Conservation (phyloP, 306 rosid genomes). For the Erythrophleum fordii region DNA sequence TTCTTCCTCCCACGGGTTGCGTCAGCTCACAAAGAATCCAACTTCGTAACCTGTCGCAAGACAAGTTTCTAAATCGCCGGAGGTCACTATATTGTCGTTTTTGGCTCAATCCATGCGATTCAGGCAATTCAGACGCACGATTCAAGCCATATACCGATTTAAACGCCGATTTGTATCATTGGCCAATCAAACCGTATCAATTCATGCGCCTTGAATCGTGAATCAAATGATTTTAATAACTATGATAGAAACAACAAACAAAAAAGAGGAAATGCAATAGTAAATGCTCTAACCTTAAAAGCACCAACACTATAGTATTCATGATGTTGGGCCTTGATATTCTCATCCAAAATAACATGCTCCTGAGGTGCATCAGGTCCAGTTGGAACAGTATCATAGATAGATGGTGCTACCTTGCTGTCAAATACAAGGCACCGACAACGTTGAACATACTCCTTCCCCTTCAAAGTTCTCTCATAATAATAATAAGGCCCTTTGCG, state of each 20-base stretch:
- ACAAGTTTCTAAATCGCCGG: no score
- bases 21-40: no score
- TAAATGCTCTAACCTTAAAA: constrained; percentile 56
- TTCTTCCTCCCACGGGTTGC: no score
- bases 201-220: no score
- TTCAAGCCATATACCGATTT: no score
- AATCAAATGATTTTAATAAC: no score
- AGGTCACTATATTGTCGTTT: no score
- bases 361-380: constrained; percentile 74
- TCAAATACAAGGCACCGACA: constrained; percentile 70
- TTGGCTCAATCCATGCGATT: no score
- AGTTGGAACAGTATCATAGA: constrained; percentile 67
- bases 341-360: constrained; percentile 89
- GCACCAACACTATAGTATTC: constrained; percentile 61
- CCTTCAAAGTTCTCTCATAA: constrained; percentile 66
- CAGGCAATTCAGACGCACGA: no score
- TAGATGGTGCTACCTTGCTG: constrained; percentile 53
- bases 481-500: constrained; percentile 77
- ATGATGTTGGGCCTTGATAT: constrained; percentile 68
- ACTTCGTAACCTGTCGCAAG: no score
- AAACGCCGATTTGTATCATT: no score
- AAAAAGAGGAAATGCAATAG: constrained; percentile 1
- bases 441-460: constrained; percentile 80
- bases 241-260: constrained; percentile 30
- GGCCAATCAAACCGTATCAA: no score